phyloP scores from a whole-genome alignment of 1,284 basidiomycete species.

The Marasmius oreades region DNA sequence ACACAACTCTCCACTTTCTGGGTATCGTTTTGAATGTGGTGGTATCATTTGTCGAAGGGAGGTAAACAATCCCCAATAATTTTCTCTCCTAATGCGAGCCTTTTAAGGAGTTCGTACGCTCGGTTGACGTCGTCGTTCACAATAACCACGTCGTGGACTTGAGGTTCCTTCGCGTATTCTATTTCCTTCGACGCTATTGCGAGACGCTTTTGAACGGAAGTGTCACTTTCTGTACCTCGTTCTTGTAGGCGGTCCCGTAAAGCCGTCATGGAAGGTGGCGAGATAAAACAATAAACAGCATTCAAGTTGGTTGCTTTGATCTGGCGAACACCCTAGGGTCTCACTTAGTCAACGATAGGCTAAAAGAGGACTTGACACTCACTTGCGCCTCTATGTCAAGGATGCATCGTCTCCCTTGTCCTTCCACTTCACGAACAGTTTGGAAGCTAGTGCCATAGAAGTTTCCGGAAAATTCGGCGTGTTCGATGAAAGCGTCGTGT shows the following conservation, averaged over 20 bases:
- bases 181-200: conserved; percentile 83
- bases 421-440: conserved; percentile 54
- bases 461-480: conserved; percentile 88
- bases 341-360: conserved; percentile 7
- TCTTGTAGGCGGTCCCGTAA: conserved; percentile 71
- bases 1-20: no score
- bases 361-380: conserved; percentile 23
- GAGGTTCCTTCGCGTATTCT: conserved; percentile 76
- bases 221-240: conserved; percentile 85
- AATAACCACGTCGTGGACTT: conserved; percentile 81
- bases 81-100: conserved; percentile 66
- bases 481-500: conserved; percentile 69
- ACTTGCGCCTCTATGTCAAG: conserved; percentile 98
- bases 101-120: conserved; percentile 73
- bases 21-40: not conserved
- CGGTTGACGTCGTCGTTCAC: conserved; percentile 90
- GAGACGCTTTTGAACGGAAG: conserved; percentile 74
- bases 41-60: conserved; percentile 48
- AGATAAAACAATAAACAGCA: conserved; percentile 92
- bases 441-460: conserved; percentile 89
- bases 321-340: conserved; percentile 79
- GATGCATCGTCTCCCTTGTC: conserved; percentile 75
- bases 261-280: conserved; percentile 75
- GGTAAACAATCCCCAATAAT: conserved; percentile 56
- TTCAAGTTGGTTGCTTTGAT: conserved; percentile 78